Conservation (phyloP, 768 basidiomycete genomes). For the Serendipita sp. region DNA sequence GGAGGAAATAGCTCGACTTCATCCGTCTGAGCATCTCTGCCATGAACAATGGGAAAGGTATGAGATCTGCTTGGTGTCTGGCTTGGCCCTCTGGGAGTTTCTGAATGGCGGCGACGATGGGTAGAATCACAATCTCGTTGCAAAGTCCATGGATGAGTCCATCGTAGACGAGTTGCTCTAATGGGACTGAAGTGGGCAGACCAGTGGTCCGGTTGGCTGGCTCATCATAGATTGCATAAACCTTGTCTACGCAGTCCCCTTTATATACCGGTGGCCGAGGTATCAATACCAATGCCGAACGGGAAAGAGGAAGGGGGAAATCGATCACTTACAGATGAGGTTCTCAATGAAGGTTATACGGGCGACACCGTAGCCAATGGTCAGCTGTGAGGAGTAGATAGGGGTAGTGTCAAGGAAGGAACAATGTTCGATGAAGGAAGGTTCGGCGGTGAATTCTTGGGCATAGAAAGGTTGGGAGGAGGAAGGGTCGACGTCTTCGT, state of each 20-base stretch:
- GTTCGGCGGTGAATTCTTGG: background rate
- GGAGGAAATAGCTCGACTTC: background rate
- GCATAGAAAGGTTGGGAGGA: background rate
- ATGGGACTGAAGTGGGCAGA: background rate
- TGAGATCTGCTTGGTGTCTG: background rate
- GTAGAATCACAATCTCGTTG: slow-evolving; percentile 3
- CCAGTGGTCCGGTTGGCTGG: background rate
- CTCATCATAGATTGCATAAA: slow-evolving; percentile 1
- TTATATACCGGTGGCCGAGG: background rate
- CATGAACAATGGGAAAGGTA: slow-evolving; percentile 3
- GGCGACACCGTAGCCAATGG: background rate
- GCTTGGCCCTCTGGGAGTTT: background rate
- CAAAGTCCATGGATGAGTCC: background rate
- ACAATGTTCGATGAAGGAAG: background rate
- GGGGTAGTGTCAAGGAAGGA: background rate
- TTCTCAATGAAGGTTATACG: background rate
- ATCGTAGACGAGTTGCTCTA: background rate
- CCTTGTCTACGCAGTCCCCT: background rate
- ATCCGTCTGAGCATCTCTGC: slow-evolving; percentile 5
- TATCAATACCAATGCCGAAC: no score
- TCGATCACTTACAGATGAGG: background rate
- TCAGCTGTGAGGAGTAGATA: background rate
- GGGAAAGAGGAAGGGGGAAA: no score
- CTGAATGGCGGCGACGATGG: background rate
- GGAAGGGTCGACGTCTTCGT: background rate